Percentiles rank a stretch among this genome's conserved stretches.
phyloP scores from a whole-genome alignment of 305 asterid species.

The Ajuga reptans region DNA sequence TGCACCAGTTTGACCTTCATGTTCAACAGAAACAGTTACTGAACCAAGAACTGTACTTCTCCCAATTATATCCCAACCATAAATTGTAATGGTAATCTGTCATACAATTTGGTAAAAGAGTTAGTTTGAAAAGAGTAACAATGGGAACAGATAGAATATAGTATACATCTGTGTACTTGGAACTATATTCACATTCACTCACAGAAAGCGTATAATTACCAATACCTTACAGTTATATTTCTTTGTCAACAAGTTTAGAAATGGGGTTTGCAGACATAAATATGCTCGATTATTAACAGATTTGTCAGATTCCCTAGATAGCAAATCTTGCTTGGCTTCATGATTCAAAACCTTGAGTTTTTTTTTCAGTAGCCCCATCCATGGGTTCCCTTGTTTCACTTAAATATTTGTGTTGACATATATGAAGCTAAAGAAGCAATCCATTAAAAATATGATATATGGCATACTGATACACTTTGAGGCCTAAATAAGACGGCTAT shows the following conservation, averaged over 20 bases:
- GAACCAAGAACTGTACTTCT: constrained; percentile 88
- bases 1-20: constrained; percentile 71
- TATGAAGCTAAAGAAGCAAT: not conserved
- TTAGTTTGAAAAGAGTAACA: constrained; percentile 21
- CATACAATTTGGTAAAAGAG: constrained; percentile 26
- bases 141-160: constrained; percentile 3
- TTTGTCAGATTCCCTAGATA: not conserved
- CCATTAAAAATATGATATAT: not conserved
- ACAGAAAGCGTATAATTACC: not conserved
- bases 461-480: not conserved
- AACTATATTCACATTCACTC: not conserved
- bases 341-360: not conserved
- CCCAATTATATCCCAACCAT: constrained; percentile 88
- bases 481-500: not conserved
- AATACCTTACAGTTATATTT: not conserved
- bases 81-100: constrained; percentile 79
- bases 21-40: constrained; percentile 57
- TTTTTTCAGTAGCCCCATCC: not conserved
- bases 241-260: not conserved
- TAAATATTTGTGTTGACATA: not conserved
- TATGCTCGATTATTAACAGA: not conserved
- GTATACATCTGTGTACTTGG: not conserved
- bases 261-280: not conserved
- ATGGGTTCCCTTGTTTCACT: not conserved
- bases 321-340: not conserved